These are phyloP conservation scores for Penicillium canescens DNA, from an alignment of 495 filamentous ascomycete species.

Conservation along the genomic window DNA sequence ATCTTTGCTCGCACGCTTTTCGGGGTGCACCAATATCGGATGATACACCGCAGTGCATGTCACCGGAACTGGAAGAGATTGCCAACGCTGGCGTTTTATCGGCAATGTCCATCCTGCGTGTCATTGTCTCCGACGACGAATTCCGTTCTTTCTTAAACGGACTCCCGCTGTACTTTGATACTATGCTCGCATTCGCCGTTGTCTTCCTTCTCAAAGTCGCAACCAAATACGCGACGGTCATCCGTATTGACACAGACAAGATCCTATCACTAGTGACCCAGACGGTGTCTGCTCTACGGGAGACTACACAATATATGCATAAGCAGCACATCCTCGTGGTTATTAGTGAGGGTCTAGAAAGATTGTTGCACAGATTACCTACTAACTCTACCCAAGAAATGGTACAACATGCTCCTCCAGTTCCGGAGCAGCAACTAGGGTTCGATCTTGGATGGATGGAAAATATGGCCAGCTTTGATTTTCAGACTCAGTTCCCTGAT, in stretches of 20 bases:
- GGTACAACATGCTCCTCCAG: conserved; percentile 11
- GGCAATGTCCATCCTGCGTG: conserved; percentile 30
- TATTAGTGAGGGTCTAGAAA: conserved; percentile 25
- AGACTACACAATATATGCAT: conserved; percentile 28
- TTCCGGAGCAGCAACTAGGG: conserved; percentile 9
- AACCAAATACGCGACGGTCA: conserved; percentile 21
- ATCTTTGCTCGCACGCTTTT: conserved; percentile 38
- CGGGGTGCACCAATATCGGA: conserved; percentile 20
- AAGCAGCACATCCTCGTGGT: conserved; percentile 27
- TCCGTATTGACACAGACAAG: conserved; percentile 27
- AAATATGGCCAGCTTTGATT: conserved; percentile 33
- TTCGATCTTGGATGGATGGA: conserved; percentile 32
- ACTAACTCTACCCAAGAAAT: conserved; percentile 2
- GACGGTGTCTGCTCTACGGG: conserved; percentile 25
- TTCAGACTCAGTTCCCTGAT: conserved; percentile 27
- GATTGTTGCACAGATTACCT: conserved; percentile 20
- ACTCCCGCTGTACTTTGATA: conserved; percentile 35
- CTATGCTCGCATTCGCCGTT: conserved; percentile 38
- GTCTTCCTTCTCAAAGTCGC: conserved; percentile 38
- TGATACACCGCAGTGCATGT: conserved; percentile 7
- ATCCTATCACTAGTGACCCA: conserved; percentile 27
- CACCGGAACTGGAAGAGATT: conserved; percentile 31
- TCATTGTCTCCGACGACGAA: conserved; percentile 29
- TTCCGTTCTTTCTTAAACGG: conserved; percentile 33
- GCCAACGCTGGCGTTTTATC: conserved; percentile 31